These are phyloP conservation scores for Termitomyces sp. DNA, from an alignment of 768 basidiomycete genomes.

Conservation along the genomic window DNA sequence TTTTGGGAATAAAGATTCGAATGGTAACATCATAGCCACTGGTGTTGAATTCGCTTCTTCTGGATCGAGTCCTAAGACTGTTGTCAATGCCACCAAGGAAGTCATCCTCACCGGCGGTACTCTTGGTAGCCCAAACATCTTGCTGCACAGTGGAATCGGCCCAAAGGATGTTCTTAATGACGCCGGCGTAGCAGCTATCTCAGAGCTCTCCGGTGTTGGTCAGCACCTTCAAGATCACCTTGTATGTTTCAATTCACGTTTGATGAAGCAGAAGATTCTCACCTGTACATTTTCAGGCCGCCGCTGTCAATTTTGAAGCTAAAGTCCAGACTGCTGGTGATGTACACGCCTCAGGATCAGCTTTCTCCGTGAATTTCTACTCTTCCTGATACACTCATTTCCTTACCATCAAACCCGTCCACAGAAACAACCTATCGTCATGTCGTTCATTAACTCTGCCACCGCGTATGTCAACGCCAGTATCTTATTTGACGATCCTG, in stretches of 20 bases:
- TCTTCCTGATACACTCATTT: background rate
- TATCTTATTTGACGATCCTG: constrained; percentile 29
- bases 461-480: constrained; percentile 54
- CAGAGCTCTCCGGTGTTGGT: constrained; percentile 55
- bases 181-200: constrained; percentile 36
- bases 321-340: constrained; percentile 27
- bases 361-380: constrained; percentile 22
- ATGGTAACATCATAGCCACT: constrained; percentile 38
- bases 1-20: constrained; percentile 24
- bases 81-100: constrained; percentile 32
- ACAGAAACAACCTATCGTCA: constrained; percentile 29
- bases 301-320: constrained; percentile 9
- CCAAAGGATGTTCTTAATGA: constrained; percentile 43
- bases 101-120: constrained; percentile 42
- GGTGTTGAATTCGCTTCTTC: constrained; percentile 42
- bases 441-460: constrained; percentile 59
- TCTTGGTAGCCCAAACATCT: constrained; percentile 46
- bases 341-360: constrained; percentile 20
- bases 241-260: constrained; percentile 12
- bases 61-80: constrained; percentile 3
- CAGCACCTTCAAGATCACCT: constrained; percentile 51
- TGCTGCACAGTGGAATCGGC: constrained; percentile 56
- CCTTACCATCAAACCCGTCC: background rate
- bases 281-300: constrained; percentile 2
- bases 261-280: background rate